Evolutionary conservation across 78 protist genomes (phyloP).

Genomic region (Andalucia godoyi): DNA sequence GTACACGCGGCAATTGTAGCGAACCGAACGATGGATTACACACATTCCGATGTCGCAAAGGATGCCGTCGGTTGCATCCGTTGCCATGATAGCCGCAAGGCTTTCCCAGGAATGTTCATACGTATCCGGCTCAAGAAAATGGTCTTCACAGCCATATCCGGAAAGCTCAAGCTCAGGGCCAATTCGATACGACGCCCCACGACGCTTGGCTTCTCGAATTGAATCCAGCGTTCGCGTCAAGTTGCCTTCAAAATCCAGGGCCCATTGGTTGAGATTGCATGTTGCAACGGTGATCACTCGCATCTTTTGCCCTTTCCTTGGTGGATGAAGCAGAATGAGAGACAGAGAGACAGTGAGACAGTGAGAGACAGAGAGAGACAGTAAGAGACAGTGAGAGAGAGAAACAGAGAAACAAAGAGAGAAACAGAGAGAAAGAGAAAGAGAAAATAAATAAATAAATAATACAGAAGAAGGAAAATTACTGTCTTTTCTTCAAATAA

Average conservation of each 20-base stretch:
- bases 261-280: slow-evolving; percentile 77
- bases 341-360: too few species aligned
- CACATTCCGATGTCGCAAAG: slow-evolving; percentile 72
- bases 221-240: slow-evolving; percentile 26
- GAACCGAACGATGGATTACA: slow-evolving; percentile 38
- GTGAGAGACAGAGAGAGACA: too few species aligned
- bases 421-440: too few species aligned
- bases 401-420: too few species aligned
- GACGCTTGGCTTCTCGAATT: slow-evolving; percentile 7
- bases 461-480: too few species aligned
- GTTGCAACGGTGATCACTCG: too few species aligned
- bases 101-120: slow-evolving; percentile 53
- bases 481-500: too few species aligned
- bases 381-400: too few species aligned
- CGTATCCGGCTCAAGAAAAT: slow-evolving; percentile 66
- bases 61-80: slow-evolving; percentile 25
- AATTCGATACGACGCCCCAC: neutral
- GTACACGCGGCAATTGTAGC: slow-evolving; percentile 70
- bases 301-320: too few species aligned
- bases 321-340: too few species aligned
- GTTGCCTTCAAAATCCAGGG: slow-evolving; percentile 72
- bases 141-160: slow-evolving; percentile 74
- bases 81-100: slow-evolving; percentile 11
- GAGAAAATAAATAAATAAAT: too few species aligned
- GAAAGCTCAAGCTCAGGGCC: slow-evolving; percentile 40